phyloP scores from a whole-genome alignment of 2,329 filamentous ascomycete species.

The Paecilomyces niveus region DNA sequence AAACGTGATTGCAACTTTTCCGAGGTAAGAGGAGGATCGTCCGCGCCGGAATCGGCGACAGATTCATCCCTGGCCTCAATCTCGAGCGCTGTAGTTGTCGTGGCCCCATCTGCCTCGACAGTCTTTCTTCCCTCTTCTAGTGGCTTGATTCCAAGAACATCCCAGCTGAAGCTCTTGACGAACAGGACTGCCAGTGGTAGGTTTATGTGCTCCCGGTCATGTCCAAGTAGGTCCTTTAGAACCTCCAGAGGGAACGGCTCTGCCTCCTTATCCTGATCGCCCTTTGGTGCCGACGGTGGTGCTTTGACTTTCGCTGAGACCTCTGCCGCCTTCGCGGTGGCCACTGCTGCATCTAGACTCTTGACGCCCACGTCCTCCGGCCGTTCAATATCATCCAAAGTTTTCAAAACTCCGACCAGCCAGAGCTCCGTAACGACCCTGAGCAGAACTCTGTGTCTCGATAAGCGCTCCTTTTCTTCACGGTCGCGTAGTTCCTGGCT shows the following conservation, averaged over 20 bases:
- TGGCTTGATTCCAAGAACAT: constrained; percentile 75
- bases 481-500: constrained; percentile 78
- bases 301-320: constrained; percentile 57
- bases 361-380: constrained; percentile 54
- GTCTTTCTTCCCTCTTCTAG: constrained; percentile 72
- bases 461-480: constrained; percentile 89
- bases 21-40: constrained; percentile 68
- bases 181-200: constrained; percentile 88
- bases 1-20: constrained; percentile 79
- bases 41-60: constrained; percentile 37
- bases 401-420: constrained; percentile 82
- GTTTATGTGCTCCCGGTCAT: constrained; percentile 89
- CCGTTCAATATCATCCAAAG: constrained; percentile 62
- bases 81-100: constrained; percentile 46
- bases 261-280: constrained; percentile 58
- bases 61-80: constrained; percentile 46
- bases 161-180: constrained; percentile 94
- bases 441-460: constrained; percentile 76
- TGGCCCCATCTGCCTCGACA: constrained; percentile 71
- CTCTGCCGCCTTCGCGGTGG: constrained; percentile 42
- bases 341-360: constrained; percentile 45
- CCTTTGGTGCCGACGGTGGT: constrained; percentile 48
- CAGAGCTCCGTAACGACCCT: constrained; percentile 92
- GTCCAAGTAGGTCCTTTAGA: constrained; percentile 89
- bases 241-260: constrained; percentile 96